Conservation (phyloP, 2,329 filamentous ascomycete genomes). For the Lachnum nothofagi region DNA sequence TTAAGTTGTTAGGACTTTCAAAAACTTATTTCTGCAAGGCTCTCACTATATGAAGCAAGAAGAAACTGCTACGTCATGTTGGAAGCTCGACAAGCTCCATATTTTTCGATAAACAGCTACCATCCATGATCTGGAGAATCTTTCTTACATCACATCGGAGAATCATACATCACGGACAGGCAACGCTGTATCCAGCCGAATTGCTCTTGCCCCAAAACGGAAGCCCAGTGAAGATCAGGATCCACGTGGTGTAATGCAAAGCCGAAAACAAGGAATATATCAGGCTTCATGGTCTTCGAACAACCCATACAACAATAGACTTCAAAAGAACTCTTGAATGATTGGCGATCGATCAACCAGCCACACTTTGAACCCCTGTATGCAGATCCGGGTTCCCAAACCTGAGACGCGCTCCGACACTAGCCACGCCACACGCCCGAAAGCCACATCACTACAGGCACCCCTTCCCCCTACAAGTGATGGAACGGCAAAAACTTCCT, state of each 20-base stretch:
- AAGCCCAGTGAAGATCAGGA: constrained; percentile 2
- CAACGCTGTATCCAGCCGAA: background rate
- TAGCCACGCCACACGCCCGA: background rate
- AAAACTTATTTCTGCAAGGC: background rate
- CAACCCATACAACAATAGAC: background rate
- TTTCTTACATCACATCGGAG: constrained; percentile 15
- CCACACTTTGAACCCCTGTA: constrained; percentile 8
- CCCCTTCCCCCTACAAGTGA: background rate
- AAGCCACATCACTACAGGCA: background rate
- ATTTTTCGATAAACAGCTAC: background rate
- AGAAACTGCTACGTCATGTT: constrained; percentile 15
- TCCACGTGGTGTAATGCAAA: constrained; percentile 1
- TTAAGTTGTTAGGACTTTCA: constrained; percentile 4
- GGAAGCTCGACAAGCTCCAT: constrained; percentile 9
- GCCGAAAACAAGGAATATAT: constrained; percentile 14
- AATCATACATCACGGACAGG: background rate
- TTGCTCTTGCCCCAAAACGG: constrained; percentile 1
- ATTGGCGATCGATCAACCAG: constrained; percentile 2
- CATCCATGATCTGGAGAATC: constrained; percentile 6
- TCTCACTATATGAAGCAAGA: constrained; percentile 6
- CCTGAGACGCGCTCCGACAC: background rate
- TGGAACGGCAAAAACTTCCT: background rate
- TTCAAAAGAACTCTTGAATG: background rate
- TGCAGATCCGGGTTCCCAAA: background rate
- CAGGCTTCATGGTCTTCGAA: constrained; percentile 10